Evolutionary conservation across 352 stramenopile species (phyloP), one percentile per base, ranked within the genome.

Genomic region (Globisporangium irregulare): DNA sequence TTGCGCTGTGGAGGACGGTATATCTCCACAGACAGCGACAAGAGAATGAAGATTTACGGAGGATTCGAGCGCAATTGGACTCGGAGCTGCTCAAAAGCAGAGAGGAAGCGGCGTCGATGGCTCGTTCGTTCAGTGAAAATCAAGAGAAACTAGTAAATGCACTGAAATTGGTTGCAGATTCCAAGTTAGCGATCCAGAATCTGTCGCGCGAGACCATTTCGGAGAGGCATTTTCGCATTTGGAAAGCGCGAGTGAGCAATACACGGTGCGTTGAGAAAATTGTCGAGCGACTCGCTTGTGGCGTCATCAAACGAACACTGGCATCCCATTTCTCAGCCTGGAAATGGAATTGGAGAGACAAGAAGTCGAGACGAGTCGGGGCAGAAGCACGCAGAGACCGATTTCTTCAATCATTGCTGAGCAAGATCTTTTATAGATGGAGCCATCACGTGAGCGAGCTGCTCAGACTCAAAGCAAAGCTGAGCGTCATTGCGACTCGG

Each of bases 11-110:
- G 63, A 62, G 43, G 46, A 36, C 46, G 27, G 38, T 24, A 2
- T 18, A 57, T 15, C 1, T 25, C 0, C 63, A 29, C n/a, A 32
- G 27, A 4, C 53, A 62, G 41, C 63, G 63, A 20, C 63, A 50
- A 3, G 63, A 57, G 41, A 50, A 57, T 5, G 63, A 68, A 8
- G 3, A 41, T n/a, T 43, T 68, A 9, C 38, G 53, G 4, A 27
- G 4, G 9, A 54, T 32, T 29, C 63, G 22, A 38, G 54, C 25
- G 6, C 36, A 53, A 18, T 29, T 62, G 8, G 25, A 48, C n/a
- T n/a, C 24, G 9, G 63, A 68, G 12, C 53, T 68, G 10, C 34
- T 55, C 22, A n/a, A n/a, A 14, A 55, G 22, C 18, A 22, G 24
- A 48, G 36, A 62, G 2, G 25, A 62, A n/a, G 24, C 51, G 1